Evolutionary conservation across 352 stramenopile species (phyloP).

Genomic region (Phytophthora ohioensis): DNA sequence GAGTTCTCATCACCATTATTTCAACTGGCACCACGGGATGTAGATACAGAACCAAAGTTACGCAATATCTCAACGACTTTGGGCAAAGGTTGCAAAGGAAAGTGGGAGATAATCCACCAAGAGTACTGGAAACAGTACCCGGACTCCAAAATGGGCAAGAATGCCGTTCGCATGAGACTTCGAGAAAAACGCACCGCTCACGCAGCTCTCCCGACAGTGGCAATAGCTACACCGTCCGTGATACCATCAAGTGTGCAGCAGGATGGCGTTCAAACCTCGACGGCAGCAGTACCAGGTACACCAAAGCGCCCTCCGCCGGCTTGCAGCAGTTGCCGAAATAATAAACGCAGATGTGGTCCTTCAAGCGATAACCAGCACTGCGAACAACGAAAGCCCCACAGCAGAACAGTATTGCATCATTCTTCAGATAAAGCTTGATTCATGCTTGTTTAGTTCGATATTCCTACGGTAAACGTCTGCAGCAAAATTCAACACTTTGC

Average conservation of each 20-base stretch:
- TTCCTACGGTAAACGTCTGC: too few relatives aligned
- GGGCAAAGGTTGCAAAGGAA: slow-evolving; percentile 3
- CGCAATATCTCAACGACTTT: neutral
- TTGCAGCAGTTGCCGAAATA: neutral
- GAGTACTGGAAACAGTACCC: slow-evolving; percentile 2
- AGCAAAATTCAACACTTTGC: too few relatives aligned
- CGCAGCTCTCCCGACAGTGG: neutral
- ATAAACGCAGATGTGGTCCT: slow-evolving; percentile 1
- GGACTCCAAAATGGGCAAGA: neutral
- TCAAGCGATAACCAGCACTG: slow-evolving; percentile 3
- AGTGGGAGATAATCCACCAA: slow-evolving; percentile 2
- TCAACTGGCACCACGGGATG: neutral
- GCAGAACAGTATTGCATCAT: neutral
- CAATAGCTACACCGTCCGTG: neutral
- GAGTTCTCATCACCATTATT: neutral
- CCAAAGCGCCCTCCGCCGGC: neutral
- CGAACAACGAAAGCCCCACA: neutral
- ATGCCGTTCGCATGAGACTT: slow-evolving; percentile 8
- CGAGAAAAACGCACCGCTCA: neutral
- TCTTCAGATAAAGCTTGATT: neutral
- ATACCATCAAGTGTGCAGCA: neutral
- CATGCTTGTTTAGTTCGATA: too few relatives aligned
- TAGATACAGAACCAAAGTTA: neutral
- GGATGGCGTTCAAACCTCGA: too few relatives aligned
- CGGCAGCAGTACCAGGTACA: neutral